Base-by-base conservation (phyloP, 2,329 filamentous ascomycete genomes). In the Magnaporthiopsis incrustans region DNA sequence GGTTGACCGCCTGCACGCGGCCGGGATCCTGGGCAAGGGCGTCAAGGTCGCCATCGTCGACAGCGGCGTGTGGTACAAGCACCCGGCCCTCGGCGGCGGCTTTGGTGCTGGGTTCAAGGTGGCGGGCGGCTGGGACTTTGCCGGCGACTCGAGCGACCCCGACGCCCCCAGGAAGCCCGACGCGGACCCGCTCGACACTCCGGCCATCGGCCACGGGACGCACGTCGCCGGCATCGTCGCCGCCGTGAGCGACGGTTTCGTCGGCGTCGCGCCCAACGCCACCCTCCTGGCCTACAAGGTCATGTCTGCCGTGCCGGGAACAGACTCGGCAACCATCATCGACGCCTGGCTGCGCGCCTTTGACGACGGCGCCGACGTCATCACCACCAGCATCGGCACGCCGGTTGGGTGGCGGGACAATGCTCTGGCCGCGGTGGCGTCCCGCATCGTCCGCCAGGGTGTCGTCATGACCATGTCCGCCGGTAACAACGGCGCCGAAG, bases 401-500 rank as follows among this genome's bases (percentile, higher is more conserved):
- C 27, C 33, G 14, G 30, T 53, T 1, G 72, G 72, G n/a, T 74
- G 70, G 70, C 63, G 70, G 22, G 68, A 71, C 22, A 71, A 77
- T 58, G 68, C 74, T 15, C 76, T 73, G 71, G 71, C 74, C 50
- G 68, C 74, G 6, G 72, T 74, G 14, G 73, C 74, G 22, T 73
- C 73, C 12, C 75, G 77, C n/a, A 77, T 80, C 61, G 75, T 74
- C 25, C 73, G 75, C 15, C 70, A 72, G 2, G 78, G 78, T 25
- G 73, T 78, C 2, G 73, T 76, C 27, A 73, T 77, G 59, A 73
- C 75, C 6, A 73, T 79, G 38, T 74, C 77, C 0, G 76, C 73
- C 8, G 78, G 78, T 10, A 80, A 81, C 63, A 73, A 74, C 26
- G 78, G 78, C 14, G 44, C 44, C 26, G 44, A 50, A 4, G 60